Conservation (phyloP, 2,329 filamentous ascomycete genomes). For the Arthrobotrys pseudoclavata region DNA sequence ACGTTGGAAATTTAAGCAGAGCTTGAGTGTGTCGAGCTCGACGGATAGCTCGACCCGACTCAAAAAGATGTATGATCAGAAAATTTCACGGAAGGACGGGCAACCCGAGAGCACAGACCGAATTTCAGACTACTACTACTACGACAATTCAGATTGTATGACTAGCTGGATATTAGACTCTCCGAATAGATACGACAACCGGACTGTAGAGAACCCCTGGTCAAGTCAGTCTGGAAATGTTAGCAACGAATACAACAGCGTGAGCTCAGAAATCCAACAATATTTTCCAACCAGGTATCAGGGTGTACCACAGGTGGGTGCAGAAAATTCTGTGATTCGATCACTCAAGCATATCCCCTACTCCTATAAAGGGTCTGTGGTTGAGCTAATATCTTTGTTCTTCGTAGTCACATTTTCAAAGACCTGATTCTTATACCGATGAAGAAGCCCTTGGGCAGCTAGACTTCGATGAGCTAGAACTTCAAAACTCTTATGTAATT, state of each 20-base stretch:
- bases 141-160: conserved; percentile 33
- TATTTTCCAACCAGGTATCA: conserved; percentile 30
- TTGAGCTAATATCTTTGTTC: conserved; percentile 9
- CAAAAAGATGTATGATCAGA: conserved; percentile 38
- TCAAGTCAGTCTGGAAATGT: conserved; percentile 39
- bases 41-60: conserved; percentile 16
- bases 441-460: conserved; percentile 30
- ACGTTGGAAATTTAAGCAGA: conserved; percentile 10
- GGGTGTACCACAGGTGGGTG: conserved; percentile 44
- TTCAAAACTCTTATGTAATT: conserved; percentile 42
- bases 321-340: conserved; percentile 40
- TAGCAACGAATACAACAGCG: conserved; percentile 41
- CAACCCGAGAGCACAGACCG: conserved; percentile 27
- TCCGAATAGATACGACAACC: conserved; percentile 21
- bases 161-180: conserved; percentile 39
- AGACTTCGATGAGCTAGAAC: conserved; percentile 44
- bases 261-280: conserved; percentile 47
- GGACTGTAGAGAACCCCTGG: conserved; percentile 47
- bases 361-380: neutral
- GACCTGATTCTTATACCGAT: conserved; percentile 30
- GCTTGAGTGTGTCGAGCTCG: neutral
- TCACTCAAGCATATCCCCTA: neutral
- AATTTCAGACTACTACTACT: conserved; percentile 25
- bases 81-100: conserved; percentile 16
- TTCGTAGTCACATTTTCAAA: conserved; percentile 29